Evolutionary conservation across 768 basidiomycete species (phyloP), one percentile per base, ranked within the genome.

Genomic region (Boletus bicolor): DNA sequence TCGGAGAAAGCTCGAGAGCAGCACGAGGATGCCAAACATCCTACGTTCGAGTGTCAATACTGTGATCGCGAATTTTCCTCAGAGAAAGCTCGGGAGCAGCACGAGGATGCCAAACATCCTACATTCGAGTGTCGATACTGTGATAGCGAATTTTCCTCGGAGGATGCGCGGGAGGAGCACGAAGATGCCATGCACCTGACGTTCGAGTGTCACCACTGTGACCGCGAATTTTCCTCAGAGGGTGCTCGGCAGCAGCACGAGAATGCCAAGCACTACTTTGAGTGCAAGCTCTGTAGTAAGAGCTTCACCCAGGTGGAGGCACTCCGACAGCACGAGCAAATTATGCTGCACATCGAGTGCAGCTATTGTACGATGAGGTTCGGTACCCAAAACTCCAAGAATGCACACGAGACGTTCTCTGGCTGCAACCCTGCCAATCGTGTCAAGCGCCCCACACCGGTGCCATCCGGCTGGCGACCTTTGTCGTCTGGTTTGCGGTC

Each of bases 151-250:
- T n/a, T 39, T 39, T 12, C 9, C 11, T 43, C 59, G 1, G 57
- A 58, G 24, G 2, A 36, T n/a, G 38, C 38, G 2, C 38, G 38
- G 38, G 38, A 39, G 17, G n/a, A 9, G n/a, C 38, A 39, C n/a
- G n/a, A 39, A 0, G 10, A 39, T 11, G 39, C n/a, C n/a, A 9
- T 2, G 10, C 39, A 39, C 19, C 39, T 10, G 9, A 44, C 26
- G 1, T 44, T 58, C 48, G 43, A 44, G n/a, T 68, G 66, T 45
- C 17, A 7, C 7, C 12, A 55, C 28, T 67, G 66, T 24, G 26
- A 52, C 15, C 39, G 19, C 5, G 11, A 34, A 21, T 59, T 65
- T 44, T 19, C 0, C 19, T 61, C 64, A 4, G 12, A 26, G 4
- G 32, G 37, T 1, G 54, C 44, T 26, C 55, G 59, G 2, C 11